phyloP scores from a whole-genome alignment of 768 basidiomycete genomes.

The Russula vinacea region DNA sequence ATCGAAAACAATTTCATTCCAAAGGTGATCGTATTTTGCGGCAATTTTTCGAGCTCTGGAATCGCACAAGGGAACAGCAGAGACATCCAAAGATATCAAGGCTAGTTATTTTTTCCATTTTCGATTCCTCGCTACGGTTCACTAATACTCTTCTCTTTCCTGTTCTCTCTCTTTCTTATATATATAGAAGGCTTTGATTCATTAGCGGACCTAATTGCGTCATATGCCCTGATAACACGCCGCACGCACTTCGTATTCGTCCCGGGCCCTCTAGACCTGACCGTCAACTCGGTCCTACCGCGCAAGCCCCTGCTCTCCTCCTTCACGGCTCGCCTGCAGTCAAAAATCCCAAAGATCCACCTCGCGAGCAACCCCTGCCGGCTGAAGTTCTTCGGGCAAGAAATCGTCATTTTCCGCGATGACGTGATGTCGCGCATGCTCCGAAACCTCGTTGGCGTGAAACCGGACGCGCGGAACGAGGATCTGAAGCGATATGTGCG shows the following conservation, averaged over 20 bases:
- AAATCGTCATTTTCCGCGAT: constrained; percentile 91
- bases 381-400: constrained; percentile 92
- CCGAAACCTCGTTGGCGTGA: constrained; percentile 85
- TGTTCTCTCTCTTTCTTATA: too few species aligned
- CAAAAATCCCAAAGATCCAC: constrained; percentile 73
- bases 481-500: constrained; percentile 88
- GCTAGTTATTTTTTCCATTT: constrained; percentile 39
- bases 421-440: constrained; percentile 93
- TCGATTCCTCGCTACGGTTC: background rate
- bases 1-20: constrained; percentile 86
- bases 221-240: constrained; percentile 73
- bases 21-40: constrained; percentile 86
- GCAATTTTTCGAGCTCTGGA: constrained; percentile 87
- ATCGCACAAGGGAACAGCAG: constrained; percentile 74
- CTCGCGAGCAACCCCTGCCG: constrained; percentile 92
- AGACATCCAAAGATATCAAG: constrained; percentile 82
- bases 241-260: constrained; percentile 89
- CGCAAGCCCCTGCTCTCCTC: constrained; percentile 75
- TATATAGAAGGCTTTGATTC: constrained; percentile 84
- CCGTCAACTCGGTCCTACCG: constrained; percentile 76
- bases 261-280: constrained; percentile 90
- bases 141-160: constrained; percentile 11
- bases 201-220: constrained; percentile 78
- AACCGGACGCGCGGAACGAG: constrained; percentile 70
- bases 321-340: constrained; percentile 64